These are phyloP conservation scores for Diatrype stigma DNA, from an alignment of 2,329 filamentous ascomycete species.

Conservation along the genomic window DNA sequence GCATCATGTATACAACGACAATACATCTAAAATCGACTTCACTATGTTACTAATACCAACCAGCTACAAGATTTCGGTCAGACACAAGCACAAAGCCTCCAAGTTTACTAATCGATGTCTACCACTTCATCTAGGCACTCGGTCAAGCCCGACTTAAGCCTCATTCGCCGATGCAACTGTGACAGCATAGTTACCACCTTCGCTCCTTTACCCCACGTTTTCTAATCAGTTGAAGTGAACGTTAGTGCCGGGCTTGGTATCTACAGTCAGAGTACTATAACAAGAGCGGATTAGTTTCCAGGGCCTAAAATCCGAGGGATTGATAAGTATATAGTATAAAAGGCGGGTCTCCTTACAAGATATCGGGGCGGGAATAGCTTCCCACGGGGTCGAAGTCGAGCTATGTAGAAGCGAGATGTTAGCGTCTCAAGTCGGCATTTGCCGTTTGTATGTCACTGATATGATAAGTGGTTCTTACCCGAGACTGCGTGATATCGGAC, in stretches of 20 bases:
- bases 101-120: too few species aligned
- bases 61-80: too few species aligned
- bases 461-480: constrained; percentile 19
- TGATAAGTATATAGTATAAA: neutral
- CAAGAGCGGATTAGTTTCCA: constrained; percentile 2
- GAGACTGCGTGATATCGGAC: constrained; percentile 32
- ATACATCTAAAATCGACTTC: too few species aligned
- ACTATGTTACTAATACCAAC: too few species aligned
- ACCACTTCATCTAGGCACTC: too few species aligned
- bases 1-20: too few species aligned
- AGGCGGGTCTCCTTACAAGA: constrained; percentile 30
- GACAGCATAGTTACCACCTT: too few species aligned
- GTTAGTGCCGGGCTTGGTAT: constrained; percentile 26
- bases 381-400: constrained; percentile 39
- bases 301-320: neutral
- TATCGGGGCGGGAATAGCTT: constrained; percentile 36
- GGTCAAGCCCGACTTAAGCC: too few species aligned
- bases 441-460: neutral
- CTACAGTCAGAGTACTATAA: constrained; percentile 23
- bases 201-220: too few species aligned
- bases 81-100: too few species aligned
- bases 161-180: too few species aligned
- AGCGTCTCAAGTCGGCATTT: neutral
- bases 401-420: constrained; percentile 20
- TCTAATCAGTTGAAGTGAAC: constrained; percentile 20